Percentiles rank a stretch among this genome's conserved stretches.
Evolutionary conservation across 768 basidiomycete species (phyloP).

Genomic region (Kwoniella botswanensis): DNA sequence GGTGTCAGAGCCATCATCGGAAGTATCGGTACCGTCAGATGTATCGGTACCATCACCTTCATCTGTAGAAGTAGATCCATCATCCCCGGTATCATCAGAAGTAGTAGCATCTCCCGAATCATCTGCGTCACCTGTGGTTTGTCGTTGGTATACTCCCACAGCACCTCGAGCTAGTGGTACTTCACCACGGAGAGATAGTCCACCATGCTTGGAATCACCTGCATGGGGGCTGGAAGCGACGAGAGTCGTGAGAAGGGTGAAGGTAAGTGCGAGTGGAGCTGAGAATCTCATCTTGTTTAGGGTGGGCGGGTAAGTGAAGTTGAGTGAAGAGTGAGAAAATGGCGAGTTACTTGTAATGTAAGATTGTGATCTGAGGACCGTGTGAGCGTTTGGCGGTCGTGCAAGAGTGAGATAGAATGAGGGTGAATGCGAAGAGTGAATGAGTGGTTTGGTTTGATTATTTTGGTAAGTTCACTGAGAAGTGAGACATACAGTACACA

Average conservation of each 20-base stretch:
- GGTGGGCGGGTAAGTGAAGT: not conserved
- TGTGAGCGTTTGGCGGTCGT: no score
- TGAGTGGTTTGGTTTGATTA: not conserved
- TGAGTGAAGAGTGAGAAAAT: not conserved
- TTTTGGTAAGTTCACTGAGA: not conserved
- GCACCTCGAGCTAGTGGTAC: not conserved
- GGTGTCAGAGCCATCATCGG: constrained; percentile 5
- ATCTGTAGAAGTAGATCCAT: constrained; percentile 8
- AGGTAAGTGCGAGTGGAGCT: constrained; percentile 1
- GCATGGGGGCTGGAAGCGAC: not conserved
- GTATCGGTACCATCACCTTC: constrained; percentile 7
- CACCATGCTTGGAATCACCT: not conserved
- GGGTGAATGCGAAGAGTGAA: not conserved
- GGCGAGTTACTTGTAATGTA: no score
- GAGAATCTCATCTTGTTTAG: constrained; percentile 20
- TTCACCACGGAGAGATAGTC: not conserved
- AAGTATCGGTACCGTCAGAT: constrained; percentile 1
- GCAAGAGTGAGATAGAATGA: not conserved
- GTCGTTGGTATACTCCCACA: constrained; percentile 4
- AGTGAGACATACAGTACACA: not conserved
- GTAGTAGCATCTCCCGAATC: constrained; percentile 13
- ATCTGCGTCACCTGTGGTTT: constrained; percentile 3
- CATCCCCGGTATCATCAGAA: constrained; percentile 1
- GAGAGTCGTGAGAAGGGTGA: constrained; percentile 13
- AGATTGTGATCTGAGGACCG: no score